phyloP scores from a whole-genome alignment of 805 yeast genomes.

The Nakazawaea wickerhamii region DNA sequence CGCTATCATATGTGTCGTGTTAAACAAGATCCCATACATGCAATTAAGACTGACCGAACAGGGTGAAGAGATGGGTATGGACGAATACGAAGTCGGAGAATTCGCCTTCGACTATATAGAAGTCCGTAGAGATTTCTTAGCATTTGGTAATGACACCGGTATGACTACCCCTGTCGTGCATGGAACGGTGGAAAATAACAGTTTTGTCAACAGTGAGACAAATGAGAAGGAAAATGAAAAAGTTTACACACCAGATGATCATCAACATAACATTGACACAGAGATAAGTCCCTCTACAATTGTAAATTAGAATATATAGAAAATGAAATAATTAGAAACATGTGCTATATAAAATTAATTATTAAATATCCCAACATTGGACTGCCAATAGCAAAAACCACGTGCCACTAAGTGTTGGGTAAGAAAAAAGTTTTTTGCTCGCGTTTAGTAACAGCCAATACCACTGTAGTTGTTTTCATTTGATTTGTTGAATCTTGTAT shows the following conservation, averaged over 20 bases:
- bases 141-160: constrained; percentile 27
- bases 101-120: constrained; percentile 98
- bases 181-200: not conserved
- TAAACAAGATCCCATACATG: constrained; percentile 77
- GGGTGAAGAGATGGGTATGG: constrained; percentile 86
- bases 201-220: constrained; percentile 5
- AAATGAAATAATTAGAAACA: not conserved
- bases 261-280: not conserved
- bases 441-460: no score
- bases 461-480: no score
- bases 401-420: no score
- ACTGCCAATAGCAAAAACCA: no score
- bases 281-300: not conserved
- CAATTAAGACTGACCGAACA: constrained; percentile 75
- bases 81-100: constrained; percentile 96
- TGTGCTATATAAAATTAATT: not conserved
- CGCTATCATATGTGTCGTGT: constrained; percentile 63
- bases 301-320: not conserved
- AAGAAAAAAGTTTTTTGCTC: no score
- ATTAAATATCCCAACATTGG: not conserved
- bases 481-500: no score
- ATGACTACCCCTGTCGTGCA: constrained; percentile 1
- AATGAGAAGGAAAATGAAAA: constrained; percentile 10
- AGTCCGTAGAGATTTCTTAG: constrained; percentile 85
- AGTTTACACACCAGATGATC: constrained; percentile 6